These are phyloP conservation scores for Oryza meyeriana DNA, from an alignment of 176 grass and related monocot genomes.

Conservation along the genomic window DNA sequence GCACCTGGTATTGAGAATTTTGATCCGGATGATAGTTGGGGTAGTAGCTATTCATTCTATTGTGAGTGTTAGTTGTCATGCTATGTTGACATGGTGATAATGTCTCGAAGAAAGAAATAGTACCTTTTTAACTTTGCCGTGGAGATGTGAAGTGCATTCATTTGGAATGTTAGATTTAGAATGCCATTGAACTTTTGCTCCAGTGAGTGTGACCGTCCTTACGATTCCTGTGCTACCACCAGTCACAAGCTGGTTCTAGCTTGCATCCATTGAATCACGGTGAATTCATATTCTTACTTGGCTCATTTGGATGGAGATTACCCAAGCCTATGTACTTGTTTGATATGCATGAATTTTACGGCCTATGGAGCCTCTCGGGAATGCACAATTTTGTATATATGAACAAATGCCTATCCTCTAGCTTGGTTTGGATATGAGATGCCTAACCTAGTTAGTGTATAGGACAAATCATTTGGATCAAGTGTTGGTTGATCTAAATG, in stretches of 20 bases:
- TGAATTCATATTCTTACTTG: too few relatives aligned
- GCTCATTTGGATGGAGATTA: too few relatives aligned
- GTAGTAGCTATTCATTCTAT: constrained; percentile 10
- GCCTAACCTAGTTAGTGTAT: too few relatives aligned
- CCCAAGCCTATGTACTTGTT: too few relatives aligned
- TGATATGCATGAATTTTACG: neutral
- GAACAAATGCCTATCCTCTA: too few relatives aligned
- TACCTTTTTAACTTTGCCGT: neutral
- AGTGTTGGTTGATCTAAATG: too few relatives aligned
- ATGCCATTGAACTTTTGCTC: neutral
- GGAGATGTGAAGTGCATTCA: neutral
- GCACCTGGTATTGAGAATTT: constrained; percentile 15
- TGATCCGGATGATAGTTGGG: constrained; percentile 14
- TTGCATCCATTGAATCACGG: too few relatives aligned
- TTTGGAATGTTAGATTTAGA: neutral
- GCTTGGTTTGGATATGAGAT: too few relatives aligned
- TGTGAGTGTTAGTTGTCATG: neutral
- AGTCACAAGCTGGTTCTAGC: too few relatives aligned
- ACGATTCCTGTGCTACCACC: neutral
- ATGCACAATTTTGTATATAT: neutral
- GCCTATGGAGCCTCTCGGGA: neutral
- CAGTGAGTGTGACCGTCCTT: neutral
- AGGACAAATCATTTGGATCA: too few relatives aligned
- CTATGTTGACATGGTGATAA: constrained; percentile 27
- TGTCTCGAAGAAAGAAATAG: neutral